These are phyloP conservation scores for Ogataea hybrid DNA, from an alignment of 1,139 yeast genomes.

Conservation along the genomic window DNA sequence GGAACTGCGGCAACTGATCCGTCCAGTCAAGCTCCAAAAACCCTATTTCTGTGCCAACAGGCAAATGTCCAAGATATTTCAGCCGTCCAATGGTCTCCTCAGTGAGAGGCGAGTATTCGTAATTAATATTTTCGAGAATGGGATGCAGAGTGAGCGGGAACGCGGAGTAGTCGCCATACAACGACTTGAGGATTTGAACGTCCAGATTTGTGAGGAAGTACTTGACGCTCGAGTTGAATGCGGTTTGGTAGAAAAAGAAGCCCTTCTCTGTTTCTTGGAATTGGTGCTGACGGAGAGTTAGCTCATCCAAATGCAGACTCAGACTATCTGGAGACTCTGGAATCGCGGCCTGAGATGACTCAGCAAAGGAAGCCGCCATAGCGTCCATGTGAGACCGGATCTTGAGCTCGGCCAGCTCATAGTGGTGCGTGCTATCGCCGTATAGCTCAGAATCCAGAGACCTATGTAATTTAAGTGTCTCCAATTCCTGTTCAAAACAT, in stretches of 20 bases:
- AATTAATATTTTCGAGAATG: conserved; percentile 66
- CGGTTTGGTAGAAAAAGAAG: conserved; percentile 67
- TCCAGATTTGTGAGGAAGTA: conserved; percentile 79
- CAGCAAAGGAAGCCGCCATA: conserved; percentile 31
- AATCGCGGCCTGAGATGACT: conserved; percentile 7
- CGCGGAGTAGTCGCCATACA: conserved; percentile 58
- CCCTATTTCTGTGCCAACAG: conserved; percentile 81
- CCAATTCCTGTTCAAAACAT: conserved; percentile 58
- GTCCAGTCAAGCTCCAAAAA: conserved; percentile 86
- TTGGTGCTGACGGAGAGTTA: conserved; percentile 24
- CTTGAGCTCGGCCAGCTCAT: conserved; percentile 52
- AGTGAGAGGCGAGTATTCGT: conserved; percentile 53
- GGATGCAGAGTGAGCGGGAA: conserved; percentile 67
- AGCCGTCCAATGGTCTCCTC: conserved; percentile 56
- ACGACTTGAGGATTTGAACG: conserved; percentile 62
- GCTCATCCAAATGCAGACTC: conserved; percentile 31
- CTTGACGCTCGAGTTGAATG: conserved; percentile 61
- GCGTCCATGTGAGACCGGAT: conserved; percentile 46
- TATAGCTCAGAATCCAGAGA: conserved; percentile 58
- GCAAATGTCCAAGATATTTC: conserved; percentile 79
- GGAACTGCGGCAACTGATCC: conserved; percentile 31
- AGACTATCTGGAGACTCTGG: conserved; percentile 3
- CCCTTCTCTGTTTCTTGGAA: conserved; percentile 18
- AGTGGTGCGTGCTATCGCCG: conserved; percentile 59
- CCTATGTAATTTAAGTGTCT: conserved; percentile 43